Conservation (phyloP, 148 eudicot genomes). For the Talinum fruticosum region DNA sequence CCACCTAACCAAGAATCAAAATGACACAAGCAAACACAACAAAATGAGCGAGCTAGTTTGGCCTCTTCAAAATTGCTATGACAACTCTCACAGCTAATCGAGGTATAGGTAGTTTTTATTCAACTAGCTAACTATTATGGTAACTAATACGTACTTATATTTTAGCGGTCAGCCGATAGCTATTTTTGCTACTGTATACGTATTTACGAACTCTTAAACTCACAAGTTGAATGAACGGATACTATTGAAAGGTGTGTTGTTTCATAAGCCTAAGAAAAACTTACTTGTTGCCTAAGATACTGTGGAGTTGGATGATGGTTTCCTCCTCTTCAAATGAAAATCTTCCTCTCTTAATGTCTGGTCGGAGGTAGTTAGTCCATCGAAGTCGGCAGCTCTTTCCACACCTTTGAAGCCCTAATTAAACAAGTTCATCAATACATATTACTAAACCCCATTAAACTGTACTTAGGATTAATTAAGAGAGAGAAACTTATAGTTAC, state of each 20-base stretch:
- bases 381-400: constrained; percentile 96
- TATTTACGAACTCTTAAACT: too few species aligned
- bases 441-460: not conserved
- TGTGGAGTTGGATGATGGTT: constrained; percentile 82
- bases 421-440: not conserved
- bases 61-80: not conserved
- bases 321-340: constrained; percentile 93
- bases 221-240: too few species aligned
- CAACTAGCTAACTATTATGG: too few species aligned
- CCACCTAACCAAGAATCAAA: constrained; percentile 52
- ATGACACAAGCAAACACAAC: too few species aligned
- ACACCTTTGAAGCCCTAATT: constrained; percentile 76
- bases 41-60: not conserved
- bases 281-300: constrained; percentile 91
- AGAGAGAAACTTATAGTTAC: constrained; percentile 33
- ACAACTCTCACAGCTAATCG: too few species aligned
- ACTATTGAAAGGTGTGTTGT: too few species aligned
- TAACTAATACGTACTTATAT: too few species aligned
- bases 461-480: too few species aligned
- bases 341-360: constrained; percentile 88
- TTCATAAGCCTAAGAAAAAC: constrained; percentile 15
- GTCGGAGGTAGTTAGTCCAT: constrained; percentile 92
- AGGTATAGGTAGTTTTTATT: too few species aligned
- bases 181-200: too few species aligned
- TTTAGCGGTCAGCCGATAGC: too few species aligned